Evolutionary conservation across 2,329 filamentous ascomycete genomes (phyloP), one percentile per base, ranked within the genome.

Genomic region (Fusarium annulatum): DNA sequence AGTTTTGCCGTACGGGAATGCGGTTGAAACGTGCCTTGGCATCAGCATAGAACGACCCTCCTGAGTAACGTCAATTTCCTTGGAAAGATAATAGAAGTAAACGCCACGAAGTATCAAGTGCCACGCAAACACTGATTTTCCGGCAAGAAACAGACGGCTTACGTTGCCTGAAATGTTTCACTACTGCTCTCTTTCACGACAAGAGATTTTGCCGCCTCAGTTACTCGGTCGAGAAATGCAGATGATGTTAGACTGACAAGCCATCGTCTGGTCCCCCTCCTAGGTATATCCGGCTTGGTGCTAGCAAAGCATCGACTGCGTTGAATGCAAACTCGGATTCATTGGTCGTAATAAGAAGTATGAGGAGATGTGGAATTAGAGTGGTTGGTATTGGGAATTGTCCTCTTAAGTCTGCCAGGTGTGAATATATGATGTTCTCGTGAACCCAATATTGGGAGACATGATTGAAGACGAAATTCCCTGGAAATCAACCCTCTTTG

Each of bases 1-100:
- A 72, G 61, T 82, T 77, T 55, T 84, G 85, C 42, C 82, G 79
- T 64, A 85, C 86, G 4, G 86, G 85, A 9, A 86, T 75, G 9
- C 93, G 90, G 6, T 88, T 88, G 77, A 95, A 0, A 95, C 77
- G 78, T 95, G 92, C 2, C 89, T 85, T 78, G 95, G 85, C 1
- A 93, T 88, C 1, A 94, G 83, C 82, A 94, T 88, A 41, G 82
- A 6, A 92, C 78, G 0, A 90, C 86, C 72, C 21, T 88, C 81
- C 2, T 86, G 85, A 26, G 86, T 86, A 7, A 79, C 82, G 46
- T 87, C 80, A 45, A 93, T 85, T n/a, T 88, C 83, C 5, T 84
- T 84, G 77, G 92, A 94, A 0, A 36, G 16, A 18, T 18, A 16
- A 18, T 36, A 36, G 7, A 18, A 36, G 9, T 36, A 36, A 36